phyloP scores from a whole-genome alignment of 495 filamentous ascomycete genomes.

The Daldinia caldariorum region DNA sequence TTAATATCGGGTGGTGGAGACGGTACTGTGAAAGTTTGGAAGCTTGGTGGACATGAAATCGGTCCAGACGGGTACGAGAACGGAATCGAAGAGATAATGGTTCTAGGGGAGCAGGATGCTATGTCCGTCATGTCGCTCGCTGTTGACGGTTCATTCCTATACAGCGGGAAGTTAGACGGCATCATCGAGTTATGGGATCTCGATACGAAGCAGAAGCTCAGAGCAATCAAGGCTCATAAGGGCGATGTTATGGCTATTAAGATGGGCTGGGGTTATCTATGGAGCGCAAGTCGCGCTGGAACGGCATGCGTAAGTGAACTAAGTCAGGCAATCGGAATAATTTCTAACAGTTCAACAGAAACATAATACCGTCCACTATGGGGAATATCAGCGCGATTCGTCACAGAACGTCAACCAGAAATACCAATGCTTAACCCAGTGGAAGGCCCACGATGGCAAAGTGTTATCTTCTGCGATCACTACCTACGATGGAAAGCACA shows the following conservation, averaged over 20 bases:
- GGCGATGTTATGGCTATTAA: conserved; percentile 87
- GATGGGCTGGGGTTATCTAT: conserved; percentile 83
- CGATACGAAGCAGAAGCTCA: conserved; percentile 89
- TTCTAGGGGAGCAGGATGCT: conserved; percentile 80
- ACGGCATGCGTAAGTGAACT: conserved; percentile 72
- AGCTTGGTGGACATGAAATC: conserved; percentile 62
- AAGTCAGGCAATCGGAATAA: neutral
- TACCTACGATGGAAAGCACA: conserved; percentile 69
- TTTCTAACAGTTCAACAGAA: conserved; percentile 53
- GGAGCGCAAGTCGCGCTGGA: conserved; percentile 83
- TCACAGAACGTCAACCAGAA: conserved; percentile 83
- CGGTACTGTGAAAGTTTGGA: conserved; percentile 92
- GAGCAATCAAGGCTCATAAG: conserved; percentile 80
- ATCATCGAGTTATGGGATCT: conserved; percentile 96
- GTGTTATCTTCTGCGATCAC: conserved; percentile 87
- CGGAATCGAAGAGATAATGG: conserved; percentile 67
- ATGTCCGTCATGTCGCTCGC: conserved; percentile 83
- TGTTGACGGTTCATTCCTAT: conserved; percentile 87
- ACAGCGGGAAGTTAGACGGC: conserved; percentile 88
- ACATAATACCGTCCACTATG: conserved; percentile 66
- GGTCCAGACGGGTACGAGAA: conserved; percentile 55
- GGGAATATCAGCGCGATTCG: conserved; percentile 55
- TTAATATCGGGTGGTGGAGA: conserved; percentile 93
- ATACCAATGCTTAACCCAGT: conserved; percentile 82
- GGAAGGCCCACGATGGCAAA: conserved; percentile 86